Percentiles rank a stretch among this genome's conserved stretches.
Evolutionary conservation across 1,139 yeast genomes (phyloP).

Genomic region (Lodderomyces metapsilosis): DNA sequence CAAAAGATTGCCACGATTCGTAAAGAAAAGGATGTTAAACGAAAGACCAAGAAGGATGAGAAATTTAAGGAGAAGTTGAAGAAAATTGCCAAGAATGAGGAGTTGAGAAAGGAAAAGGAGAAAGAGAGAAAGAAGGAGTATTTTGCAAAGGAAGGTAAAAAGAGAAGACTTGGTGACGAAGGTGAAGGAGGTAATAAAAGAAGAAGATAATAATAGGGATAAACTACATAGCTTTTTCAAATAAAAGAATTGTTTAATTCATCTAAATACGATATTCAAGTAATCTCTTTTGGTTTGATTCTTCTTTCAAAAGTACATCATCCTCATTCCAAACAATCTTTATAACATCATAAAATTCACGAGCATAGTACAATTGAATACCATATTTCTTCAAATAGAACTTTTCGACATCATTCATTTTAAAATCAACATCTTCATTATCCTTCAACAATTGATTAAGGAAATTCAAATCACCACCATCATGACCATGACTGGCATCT

Average conservation of each 20-base stretch:
- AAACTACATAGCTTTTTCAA: no score
- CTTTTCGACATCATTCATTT: conserved; percentile 44
- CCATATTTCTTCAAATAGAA: conserved; percentile 52
- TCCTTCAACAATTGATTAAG: conserved; percentile 40
- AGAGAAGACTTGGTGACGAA: conserved; percentile 52
- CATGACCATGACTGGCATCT: no score
- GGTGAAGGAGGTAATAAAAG: conserved; percentile 15
- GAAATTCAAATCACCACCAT: conserved; percentile 12
- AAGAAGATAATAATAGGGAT: conserved; percentile 3
- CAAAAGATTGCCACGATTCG: conserved; percentile 83
- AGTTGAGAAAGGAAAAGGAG: conserved; percentile 69
- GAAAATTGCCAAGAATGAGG: conserved; percentile 72
- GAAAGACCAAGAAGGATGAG: conserved; percentile 69
- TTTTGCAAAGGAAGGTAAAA: conserved; percentile 72
- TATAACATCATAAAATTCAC: conserved; percentile 77
- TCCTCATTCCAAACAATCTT: conserved; percentile 63
- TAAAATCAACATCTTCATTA: conserved; percentile 29
- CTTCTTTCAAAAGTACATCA: conserved; percentile 32
- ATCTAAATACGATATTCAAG: conserved; percentile 38
- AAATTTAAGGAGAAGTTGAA: conserved; percentile 75
- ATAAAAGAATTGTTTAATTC: no score
- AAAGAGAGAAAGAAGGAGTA: conserved; percentile 84
- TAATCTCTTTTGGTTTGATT: conserved; percentile 27
- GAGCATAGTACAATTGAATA: conserved; percentile 61
- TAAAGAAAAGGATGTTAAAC: conserved; percentile 82